Evolutionary conservation across 805 yeast species (phyloP).

Genomic region (baker's yeast (Saccharomyces cerevisiae)): DNA sequence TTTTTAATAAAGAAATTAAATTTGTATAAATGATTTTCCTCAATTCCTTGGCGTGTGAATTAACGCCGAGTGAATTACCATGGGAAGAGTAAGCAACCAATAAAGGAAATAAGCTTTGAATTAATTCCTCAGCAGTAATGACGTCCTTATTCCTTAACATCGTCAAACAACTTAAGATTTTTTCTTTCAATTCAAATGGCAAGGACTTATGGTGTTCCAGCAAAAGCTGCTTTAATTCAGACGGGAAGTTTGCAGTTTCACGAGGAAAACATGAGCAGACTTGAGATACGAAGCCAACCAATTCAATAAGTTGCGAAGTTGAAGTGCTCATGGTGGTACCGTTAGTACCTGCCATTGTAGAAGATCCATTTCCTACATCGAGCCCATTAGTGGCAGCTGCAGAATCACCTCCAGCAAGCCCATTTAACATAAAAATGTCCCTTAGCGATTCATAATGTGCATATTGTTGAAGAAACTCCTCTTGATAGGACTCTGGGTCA

Average conservation of each 20-base stretch:
- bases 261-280: conserved; percentile 85
- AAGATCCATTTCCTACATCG: conserved; percentile 16
- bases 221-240: conserved; percentile 63
- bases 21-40: conserved; percentile 78
- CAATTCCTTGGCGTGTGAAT: conserved; percentile 68
- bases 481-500: conserved; percentile 89
- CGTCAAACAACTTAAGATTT: conserved; percentile 79
- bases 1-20: conserved; percentile 66
- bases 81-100: conserved; percentile 54
- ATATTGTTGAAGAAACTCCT: conserved; percentile 88
- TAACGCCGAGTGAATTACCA: conserved; percentile 36
- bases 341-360: conserved; percentile 5
- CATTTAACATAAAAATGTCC: conserved; percentile 72
- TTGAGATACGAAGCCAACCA: conserved; percentile 85
- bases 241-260: conserved; percentile 79
- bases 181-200: conserved; percentile 80
- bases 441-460: conserved; percentile 86
- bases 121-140: conserved; percentile 67
- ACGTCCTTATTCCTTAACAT: conserved; percentile 84
- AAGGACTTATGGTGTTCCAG: conserved; percentile 71
- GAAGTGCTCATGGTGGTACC: conserved; percentile 23
- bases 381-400: conserved; percentile 33
- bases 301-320: conserved; percentile 56
- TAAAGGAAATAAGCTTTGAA: conserved; percentile 84
- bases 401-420: conserved; percentile 13